These are phyloP conservation scores for Sugiyamaella grinbergsii DNA, from an alignment of 1,139 yeast genomes.

Conservation along the genomic window DNA sequence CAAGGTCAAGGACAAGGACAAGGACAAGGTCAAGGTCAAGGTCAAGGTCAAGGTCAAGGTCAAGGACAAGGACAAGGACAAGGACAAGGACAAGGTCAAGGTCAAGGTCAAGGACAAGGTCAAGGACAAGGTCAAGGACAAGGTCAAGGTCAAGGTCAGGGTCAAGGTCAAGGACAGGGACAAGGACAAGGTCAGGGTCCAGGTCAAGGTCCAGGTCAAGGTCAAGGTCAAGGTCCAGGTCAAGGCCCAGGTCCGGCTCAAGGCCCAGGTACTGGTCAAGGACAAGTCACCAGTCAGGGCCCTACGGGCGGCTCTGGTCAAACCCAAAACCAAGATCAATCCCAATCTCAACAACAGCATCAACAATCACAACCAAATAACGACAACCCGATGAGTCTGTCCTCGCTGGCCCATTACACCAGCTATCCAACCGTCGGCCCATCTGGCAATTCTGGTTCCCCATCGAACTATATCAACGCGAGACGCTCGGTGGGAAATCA, in stretches of 20 bases:
- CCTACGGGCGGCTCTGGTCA: too few species aligned
- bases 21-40: background rate
- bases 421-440: conserved; percentile 14
- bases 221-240: background rate
- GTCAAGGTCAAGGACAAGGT: background rate
- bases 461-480: conserved; percentile 5
- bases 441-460: conserved; percentile 1
- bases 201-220: background rate
- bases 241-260: background rate
- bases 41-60: background rate
- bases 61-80: background rate
- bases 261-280: background rate
- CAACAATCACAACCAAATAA: conserved; percentile 4
- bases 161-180: background rate
- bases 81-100: background rate
- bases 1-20: conserved; percentile 1
- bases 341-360: conserved; percentile 1
- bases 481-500: conserved; percentile 14
- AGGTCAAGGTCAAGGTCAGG: background rate
- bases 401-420: conserved; percentile 14
- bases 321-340: background rate
- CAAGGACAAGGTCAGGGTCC: background rate
- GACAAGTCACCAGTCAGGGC: too few species aligned
- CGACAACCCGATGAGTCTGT: conserved; percentile 2
- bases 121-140: background rate